Base-by-base conservation (phyloP, 2,329 filamentous ascomycete genomes). In the Rhytidhysteron rufulum region DNA sequence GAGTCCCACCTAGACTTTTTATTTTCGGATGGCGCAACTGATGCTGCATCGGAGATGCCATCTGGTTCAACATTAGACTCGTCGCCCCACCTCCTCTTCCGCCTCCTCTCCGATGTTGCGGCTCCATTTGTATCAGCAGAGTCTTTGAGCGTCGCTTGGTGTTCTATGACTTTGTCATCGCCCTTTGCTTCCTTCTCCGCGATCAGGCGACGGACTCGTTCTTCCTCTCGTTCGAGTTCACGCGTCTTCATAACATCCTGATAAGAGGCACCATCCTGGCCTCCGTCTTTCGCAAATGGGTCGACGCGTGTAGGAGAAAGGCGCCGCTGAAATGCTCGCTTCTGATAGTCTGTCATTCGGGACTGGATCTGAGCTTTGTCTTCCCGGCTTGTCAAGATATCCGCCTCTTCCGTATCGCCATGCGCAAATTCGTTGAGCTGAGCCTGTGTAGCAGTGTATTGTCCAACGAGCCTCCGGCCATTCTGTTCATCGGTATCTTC, bases 281-380 rank as follows among this genome's bases (percentile, higher is more conserved):
- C 79, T 47, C 80, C 73, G 59, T 90, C 86, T 48, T 83, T 80
- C 19, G 86, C 85, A 59, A 95, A 95, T 21, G 88, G 84, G 62
- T 95, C 89, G 46, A 83, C 87, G 57, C 88, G 83, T 7, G 87
- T 89, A 4, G 90, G 89, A 17, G 88, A 93, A 48, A 97, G 75
- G 33, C 66, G 58, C 46, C 93, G 88, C 63, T 95, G 84, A 66
- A 95, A 94, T 44, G 90, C 83, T 51, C 90, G 87, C 70, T 95
- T 95, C 70, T 98, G 94, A 64, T 98, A 98, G 61, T 97, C 91
- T 48, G 89, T 94, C 73, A 97, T 91, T 57, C 93, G 85, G 62
- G 94, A 91, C 45, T 84, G 77, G 60, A 98, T 97, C 55, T 91
- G 84, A 42, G 86, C 89, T 64, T 88, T 87, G 69, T 91, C 87